Percentiles rank a stretch among this genome's conserved stretches.
Conservation (phyloP, 1,284 basidiomycete genomes). For the Hypsizygus ulmarius region DNA sequence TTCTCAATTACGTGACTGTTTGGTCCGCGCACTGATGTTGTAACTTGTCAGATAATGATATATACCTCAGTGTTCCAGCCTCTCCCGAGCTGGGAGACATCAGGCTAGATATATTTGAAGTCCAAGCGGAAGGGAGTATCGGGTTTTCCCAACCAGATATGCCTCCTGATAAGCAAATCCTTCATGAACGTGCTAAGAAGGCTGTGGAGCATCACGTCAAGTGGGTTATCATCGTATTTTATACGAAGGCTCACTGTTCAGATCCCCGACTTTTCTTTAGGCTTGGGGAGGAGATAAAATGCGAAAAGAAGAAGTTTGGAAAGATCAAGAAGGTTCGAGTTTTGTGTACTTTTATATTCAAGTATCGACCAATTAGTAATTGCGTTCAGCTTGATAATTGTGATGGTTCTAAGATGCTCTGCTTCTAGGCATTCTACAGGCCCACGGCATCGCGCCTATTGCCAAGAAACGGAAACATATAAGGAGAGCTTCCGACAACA, state of each 20-base stretch:
- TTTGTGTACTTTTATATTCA: slow-evolving; percentile 8
- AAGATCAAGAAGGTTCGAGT: slow-evolving; percentile 6
- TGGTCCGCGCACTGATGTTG: neutral
- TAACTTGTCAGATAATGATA: slow-evolving; percentile 4
- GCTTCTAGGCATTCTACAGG: slow-evolving; percentile 1
- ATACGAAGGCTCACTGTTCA: neutral
- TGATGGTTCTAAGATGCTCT: neutral
- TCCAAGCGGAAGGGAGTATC: neutral
- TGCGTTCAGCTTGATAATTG: neutral
- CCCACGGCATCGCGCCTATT: slow-evolving; percentile 2
- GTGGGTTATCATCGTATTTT: neutral
- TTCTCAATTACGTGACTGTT: no score
- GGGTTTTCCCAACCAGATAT: slow-evolving; percentile 5
- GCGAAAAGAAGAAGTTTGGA: slow-evolving; percentile 7
- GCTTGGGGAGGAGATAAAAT: slow-evolving; percentile 3
- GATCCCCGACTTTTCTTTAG: neutral
- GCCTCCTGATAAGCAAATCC: slow-evolving; percentile 6
- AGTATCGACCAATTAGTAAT: slow-evolving; percentile 9
- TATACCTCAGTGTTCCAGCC: slow-evolving; percentile 3
- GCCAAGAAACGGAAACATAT: neutral
- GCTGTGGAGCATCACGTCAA: slow-evolving; percentile 7
- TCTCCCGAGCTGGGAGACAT: slow-evolving; percentile 9
- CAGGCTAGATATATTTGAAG: slow-evolving; percentile 9
- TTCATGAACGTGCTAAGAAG: slow-evolving; percentile 12
- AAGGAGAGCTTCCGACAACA: neutral